Base-by-base conservation (phyloP, 129 eudicot species). In the Sambucus nigra region DNA sequence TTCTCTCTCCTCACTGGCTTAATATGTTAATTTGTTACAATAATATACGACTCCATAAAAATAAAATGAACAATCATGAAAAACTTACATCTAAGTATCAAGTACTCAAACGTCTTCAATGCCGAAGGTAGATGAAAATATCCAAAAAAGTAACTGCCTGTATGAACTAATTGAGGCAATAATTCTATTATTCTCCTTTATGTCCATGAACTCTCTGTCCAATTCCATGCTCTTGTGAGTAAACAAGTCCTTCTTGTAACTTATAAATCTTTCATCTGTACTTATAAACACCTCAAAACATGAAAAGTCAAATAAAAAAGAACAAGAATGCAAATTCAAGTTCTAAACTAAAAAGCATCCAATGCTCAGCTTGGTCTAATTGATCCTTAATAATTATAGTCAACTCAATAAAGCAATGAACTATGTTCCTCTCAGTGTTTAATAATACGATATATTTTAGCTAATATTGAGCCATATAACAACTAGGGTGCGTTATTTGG, bases 11-110 rank as follows among this genome's bases (percentile, higher is more conserved):
- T n/a, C n/a, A n/a, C n/a, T n/a, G n/a, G n/a, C n/a, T n/a, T n/a
- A n/a, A n/a, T n/a, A n/a, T n/a, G n/a, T n/a, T n/a, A n/a, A n/a
- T n/a, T n/a, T 21, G 26, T 9, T 27, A 25, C n/a, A 47, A 38
- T 48, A 55, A 46, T 9, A 38, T 18, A 31, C n/a, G 41, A 56
- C 7, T 21, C 27, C 59, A 41, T 51, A 22, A 71, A 47, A 23
- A 35, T n/a, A 55, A 20, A 28, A 35, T 18, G 39, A 33, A n/a
- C 14, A 48, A 48, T 4, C 11, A 0, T 1, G 7, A 50, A 5
- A 51, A 77, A 87, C 94, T 85, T 85, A 79, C 79, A 91, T 79
- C 98, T 74, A 58, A 94, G 95, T 25, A 91, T 79, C 60, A 91
- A 73, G 69, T 85, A 91, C 79, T 91, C 98, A 5, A 91, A 56